These are phyloP conservation scores for Tolypocladium pustulatum DNA, from an alignment of 2,329 filamentous ascomycete species.

Conservation along the genomic window DNA sequence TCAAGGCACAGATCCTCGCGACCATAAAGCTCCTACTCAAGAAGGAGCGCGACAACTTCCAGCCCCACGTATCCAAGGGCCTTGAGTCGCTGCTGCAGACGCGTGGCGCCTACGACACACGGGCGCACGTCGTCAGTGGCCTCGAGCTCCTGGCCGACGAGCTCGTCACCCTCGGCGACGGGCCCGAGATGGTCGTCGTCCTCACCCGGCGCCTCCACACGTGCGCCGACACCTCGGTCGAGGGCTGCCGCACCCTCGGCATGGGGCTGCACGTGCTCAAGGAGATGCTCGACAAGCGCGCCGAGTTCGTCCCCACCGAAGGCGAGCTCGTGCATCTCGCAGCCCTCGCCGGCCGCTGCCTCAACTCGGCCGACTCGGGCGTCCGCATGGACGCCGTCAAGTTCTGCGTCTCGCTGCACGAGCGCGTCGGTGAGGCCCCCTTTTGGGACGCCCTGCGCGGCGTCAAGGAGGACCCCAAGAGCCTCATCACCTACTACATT, in stretches of 20 bases:
- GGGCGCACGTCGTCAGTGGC: conserved; percentile 62
- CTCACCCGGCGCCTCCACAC: conserved; percentile 37
- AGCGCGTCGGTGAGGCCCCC: conserved; percentile 42
- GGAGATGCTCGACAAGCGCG: conserved; percentile 42
- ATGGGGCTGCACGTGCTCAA: conserved; percentile 56
- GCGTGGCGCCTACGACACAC: conserved; percentile 55
- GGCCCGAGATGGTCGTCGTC: conserved; percentile 46
- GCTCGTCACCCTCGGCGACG: conserved; percentile 55
- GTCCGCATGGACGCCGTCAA: conserved; percentile 69
- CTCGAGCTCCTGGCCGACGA: conserved; percentile 66
- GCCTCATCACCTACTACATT: conserved; percentile 71
- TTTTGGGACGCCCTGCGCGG: conserved; percentile 61
- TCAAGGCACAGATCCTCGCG: conserved; percentile 64
- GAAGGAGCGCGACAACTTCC: conserved; percentile 54
- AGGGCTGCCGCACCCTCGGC: conserved; percentile 42
- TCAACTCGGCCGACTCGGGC: conserved; percentile 50
- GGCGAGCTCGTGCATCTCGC: conserved; percentile 41
- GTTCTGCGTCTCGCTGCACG: conserved; percentile 64
- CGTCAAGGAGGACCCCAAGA: conserved; percentile 63
- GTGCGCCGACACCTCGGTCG: conserved; percentile 28
- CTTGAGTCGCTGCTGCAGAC: conserved; percentile 57
- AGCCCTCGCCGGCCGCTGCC: conserved; percentile 40
- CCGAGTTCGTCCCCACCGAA: conserved; percentile 38
- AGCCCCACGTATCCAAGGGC: conserved; percentile 55
- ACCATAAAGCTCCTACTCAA: conserved; percentile 65